These are phyloP conservation scores for Cercospora sp. DNA, from an alignment of 2,329 filamentous ascomycete species.

Conservation along the genomic window DNA sequence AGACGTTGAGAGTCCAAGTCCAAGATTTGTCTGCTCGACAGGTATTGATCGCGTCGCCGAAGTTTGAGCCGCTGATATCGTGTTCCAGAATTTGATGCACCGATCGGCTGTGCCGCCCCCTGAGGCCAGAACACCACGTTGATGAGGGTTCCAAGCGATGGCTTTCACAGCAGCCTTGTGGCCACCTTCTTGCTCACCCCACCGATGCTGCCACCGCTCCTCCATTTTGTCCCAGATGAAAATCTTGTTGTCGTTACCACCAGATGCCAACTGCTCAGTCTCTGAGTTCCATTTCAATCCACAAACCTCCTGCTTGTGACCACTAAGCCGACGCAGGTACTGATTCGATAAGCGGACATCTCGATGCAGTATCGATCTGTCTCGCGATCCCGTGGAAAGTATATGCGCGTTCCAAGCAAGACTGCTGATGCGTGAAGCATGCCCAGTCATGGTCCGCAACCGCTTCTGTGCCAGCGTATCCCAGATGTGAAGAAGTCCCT, in stretches of 20 bases:
- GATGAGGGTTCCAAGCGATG: slow-evolving; percentile 96
- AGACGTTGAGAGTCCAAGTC: slow-evolving; percentile 32
- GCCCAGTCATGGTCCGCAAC: slow-evolving; percentile 92
- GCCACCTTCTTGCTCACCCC: slow-evolving; percentile 90
- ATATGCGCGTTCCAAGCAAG: slow-evolving; percentile 98
- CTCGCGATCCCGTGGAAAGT: slow-evolving; percentile 88
- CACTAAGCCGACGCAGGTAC: slow-evolving; percentile 80
- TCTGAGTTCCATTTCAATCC: slow-evolving; percentile 96
- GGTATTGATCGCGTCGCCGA: slow-evolving; percentile 34
- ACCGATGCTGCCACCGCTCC: slow-evolving; percentile 90
- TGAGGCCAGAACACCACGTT: slow-evolving; percentile 88
- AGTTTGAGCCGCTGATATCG: slow-evolving; percentile 50
- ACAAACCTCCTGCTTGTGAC: slow-evolving; percentile 98
- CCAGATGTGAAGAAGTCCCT: slow-evolving; percentile 96
- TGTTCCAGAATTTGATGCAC: slow-evolving; percentile 98
- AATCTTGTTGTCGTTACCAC: slow-evolving; percentile 97
- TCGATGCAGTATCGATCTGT: slow-evolving; percentile 90
- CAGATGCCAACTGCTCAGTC: slow-evolving; percentile 89
- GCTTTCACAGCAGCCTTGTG: slow-evolving; percentile 97
- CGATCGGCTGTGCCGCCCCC: slow-evolving; percentile 94
- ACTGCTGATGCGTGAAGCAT: slow-evolving; percentile 88
- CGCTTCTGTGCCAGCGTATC: slow-evolving; percentile 85
- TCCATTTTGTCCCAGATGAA: slow-evolving; percentile 98
- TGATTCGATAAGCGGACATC: slow-evolving; percentile 92
- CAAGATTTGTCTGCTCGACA: slow-evolving; percentile 29